phyloP scores from a whole-genome alignment of 2,329 filamentous ascomycete genomes.

The Sclerotinia borealis region DNA sequence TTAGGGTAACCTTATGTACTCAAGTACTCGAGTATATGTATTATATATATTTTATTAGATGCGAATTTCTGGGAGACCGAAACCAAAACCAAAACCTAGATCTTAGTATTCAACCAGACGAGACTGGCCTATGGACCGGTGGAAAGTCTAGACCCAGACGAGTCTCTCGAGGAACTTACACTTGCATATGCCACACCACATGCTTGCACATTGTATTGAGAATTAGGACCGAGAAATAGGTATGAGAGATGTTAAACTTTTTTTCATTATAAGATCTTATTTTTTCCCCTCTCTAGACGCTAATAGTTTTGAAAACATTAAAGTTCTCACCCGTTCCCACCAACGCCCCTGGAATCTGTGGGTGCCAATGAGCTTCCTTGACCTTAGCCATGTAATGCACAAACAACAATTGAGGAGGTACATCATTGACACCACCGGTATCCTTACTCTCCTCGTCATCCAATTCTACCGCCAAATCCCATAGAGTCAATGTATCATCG shows the following conservation, averaged over 20 bases:
- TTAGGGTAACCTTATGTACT: too few relatives aligned
- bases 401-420: slow-evolving; percentile 90
- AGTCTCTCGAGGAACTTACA: too few relatives aligned
- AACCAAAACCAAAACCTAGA: too few relatives aligned
- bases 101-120: too few relatives aligned
- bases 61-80: too few relatives aligned
- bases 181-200: too few relatives aligned
- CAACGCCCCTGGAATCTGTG: slow-evolving; percentile 83
- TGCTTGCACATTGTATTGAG: too few relatives aligned
- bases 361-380: slow-evolving; percentile 97
- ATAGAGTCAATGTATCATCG: slow-evolving; percentile 90
- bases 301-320: slow-evolving; percentile 78
- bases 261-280: slow-evolving; percentile 1
- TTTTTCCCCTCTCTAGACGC: slow-evolving; percentile 47
- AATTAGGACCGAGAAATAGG: background rate
- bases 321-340: slow-evolving; percentile 89
- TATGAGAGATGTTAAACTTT: background rate
- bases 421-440: slow-evolving; percentile 78
- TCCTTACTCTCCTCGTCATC: slow-evolving; percentile 96
- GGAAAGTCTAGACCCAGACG: too few relatives aligned
- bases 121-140: too few relatives aligned
- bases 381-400: slow-evolving; percentile 93
- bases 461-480: slow-evolving; percentile 94
- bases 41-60: too few relatives aligned
- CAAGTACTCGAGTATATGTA: too few relatives aligned